Conservation (phyloP, 2,329 filamentous ascomycete genomes). For the Volutella citrinella region DNA sequence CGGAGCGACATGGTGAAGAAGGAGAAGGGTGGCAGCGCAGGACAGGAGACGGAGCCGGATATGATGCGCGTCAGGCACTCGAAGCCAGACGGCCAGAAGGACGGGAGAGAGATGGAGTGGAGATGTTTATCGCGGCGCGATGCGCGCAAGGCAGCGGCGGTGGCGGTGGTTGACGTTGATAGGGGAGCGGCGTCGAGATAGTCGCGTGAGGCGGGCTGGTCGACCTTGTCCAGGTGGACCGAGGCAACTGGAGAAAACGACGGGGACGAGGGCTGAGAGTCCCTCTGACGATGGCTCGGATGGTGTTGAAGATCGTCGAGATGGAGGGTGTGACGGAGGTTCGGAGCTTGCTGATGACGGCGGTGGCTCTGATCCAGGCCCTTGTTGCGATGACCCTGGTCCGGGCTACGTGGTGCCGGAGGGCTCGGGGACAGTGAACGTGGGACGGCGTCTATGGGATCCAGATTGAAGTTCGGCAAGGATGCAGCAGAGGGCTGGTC, state of each 20-base stretch:
- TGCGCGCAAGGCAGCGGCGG: conserved; percentile 26
- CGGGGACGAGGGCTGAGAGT: conserved; percentile 20
- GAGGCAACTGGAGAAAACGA: conserved; percentile 3
- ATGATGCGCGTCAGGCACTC: conserved; percentile 48
- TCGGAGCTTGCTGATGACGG: conserved; percentile 9
- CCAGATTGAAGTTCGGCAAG: conserved; percentile 50
- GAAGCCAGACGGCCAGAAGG: conserved; percentile 46
- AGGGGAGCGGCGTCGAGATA: conserved; percentile 14
- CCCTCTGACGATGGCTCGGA: conserved; percentile 21
- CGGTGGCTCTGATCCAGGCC: conserved; percentile 2
- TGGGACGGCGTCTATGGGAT: conserved; percentile 49
- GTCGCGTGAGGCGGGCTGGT: neutral
- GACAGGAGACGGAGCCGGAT: conserved; percentile 53
- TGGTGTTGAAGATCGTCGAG: conserved; percentile 14
- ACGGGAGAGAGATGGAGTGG: conserved; percentile 29
- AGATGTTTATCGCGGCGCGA: conserved; percentile 53
- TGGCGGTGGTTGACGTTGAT: conserved; percentile 11
- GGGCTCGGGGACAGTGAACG: neutral
- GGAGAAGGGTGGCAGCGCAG: conserved; percentile 59
- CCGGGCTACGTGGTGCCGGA: conserved; percentile 19
- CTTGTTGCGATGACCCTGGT: no score
- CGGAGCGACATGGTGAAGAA: conserved; percentile 51
- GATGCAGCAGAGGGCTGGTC: conserved; percentile 56
- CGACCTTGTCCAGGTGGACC: no score
- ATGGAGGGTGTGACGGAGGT: conserved; percentile 13